Evolutionary conservation across 345 rosid species (phyloP).

Genomic region (Garcia nutans): DNA sequence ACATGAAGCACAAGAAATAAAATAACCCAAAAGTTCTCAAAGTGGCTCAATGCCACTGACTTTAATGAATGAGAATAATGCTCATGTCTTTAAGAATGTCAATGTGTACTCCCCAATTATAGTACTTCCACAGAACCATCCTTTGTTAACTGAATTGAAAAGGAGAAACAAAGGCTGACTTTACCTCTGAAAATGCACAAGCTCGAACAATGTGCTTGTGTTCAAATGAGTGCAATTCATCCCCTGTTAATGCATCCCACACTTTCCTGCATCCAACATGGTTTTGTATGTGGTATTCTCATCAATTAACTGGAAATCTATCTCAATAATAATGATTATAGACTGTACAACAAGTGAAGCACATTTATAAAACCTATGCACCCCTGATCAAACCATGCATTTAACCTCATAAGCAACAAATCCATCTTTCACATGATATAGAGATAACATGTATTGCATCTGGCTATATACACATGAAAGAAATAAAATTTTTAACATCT

Average conservation of each 20-base stretch:
- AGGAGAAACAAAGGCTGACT: neutral
- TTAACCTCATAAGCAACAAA: neutral
- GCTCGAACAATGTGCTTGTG: slow-evolving; percentile 95
- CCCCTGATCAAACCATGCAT: neutral
- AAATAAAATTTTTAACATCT: neutral
- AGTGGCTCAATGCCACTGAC: neutral
- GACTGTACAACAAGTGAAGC: neutral
- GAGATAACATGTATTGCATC: neutral
- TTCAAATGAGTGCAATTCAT: slow-evolving; percentile 80
- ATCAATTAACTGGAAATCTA: neutral
- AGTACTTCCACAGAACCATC: neutral
- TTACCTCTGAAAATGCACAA: slow-evolving; percentile 83
- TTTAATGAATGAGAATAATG: neutral
- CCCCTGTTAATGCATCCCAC: slow-evolving; percentile 93
- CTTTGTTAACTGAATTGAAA: neutral
- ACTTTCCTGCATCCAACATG: slow-evolving; percentile 51
- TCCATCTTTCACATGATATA: neutral
- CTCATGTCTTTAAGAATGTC: neutral
- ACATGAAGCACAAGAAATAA: neutral
- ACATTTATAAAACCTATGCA: neutral
- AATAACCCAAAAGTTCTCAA: no score
- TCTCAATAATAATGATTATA: neutral
- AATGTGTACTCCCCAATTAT: neutral
- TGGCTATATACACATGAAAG: neutral
- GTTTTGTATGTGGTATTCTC: neutral